Evolutionary conservation across 2,329 filamentous ascomycete genomes (phyloP), one percentile per base, ranked within the genome.

Genomic region (Cladosporium sp.): DNA sequence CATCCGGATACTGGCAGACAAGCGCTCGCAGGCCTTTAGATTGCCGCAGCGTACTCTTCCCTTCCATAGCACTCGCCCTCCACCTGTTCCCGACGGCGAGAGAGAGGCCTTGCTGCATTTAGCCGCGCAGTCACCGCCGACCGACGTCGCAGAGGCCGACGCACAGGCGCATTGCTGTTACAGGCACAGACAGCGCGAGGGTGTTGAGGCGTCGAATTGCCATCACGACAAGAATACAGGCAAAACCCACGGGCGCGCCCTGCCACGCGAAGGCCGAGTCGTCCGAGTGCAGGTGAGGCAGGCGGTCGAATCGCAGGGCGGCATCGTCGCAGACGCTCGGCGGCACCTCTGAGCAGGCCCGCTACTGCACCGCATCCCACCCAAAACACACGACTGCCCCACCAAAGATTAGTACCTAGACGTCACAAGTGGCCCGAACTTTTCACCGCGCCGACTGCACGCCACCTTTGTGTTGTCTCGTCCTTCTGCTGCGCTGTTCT

Each of bases 61-160:
- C 20, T 19, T 51, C 34, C 48, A 34, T 39, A 39, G 48, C 19
- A 25, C 13, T 35, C 12, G 34, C 19, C 19, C 47, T 35, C 47
- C 42, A 45, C 42, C 25, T 45, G 22, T n/a, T 45, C 42, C 42
- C 42, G 42, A 45, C 42, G 2, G 8, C 8, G 25, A n/a, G 42
- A 20, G 5, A 45, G 42, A 45, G 42, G 24, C 24, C 25, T 45
- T 45, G 42, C 6, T 48, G 44, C 24, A 45, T 55, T 55, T 55
- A 55, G 52, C 52, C 52, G 52, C 52, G 40, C 52, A 55, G 52
- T 35, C 52, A 55, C 51, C 51, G 51, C 22, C n/a, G 20, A 28
- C 28, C 47, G 47, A 35, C 42, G 42, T 35, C 49, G 49, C 36
- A 52, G 35, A 36, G 42, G 24, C 20, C 32, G 19, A 39, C 34